Evolutionary conservation across 352 stramenopile species (phyloP).

Genomic region (Phytophthora cryptogea): DNA sequence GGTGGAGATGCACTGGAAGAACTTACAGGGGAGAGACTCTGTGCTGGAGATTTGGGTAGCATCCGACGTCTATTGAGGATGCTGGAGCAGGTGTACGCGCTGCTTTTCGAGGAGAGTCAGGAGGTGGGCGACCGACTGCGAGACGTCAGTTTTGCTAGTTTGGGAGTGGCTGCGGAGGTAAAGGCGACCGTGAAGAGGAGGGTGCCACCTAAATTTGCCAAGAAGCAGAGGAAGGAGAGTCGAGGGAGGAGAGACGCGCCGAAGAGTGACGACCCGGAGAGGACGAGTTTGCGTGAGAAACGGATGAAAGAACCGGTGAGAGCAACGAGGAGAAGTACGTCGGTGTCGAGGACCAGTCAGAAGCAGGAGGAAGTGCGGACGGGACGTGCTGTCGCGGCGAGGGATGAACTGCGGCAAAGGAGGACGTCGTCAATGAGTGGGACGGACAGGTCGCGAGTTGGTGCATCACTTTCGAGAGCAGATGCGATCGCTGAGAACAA

Average conservation of each 20-base stretch:
- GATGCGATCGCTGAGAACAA: conserved; percentile 32
- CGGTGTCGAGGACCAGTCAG: background rate
- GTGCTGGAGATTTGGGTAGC: conserved; percentile 51
- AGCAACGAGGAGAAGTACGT: conserved; percentile 1
- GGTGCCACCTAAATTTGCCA: conserved; percentile 24
- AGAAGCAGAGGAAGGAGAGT: conserved; percentile 26
- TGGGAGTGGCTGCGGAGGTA: conserved; percentile 1
- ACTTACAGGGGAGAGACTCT: conserved; percentile 63
- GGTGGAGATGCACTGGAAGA: conserved; percentile 32
- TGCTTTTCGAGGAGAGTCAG: conserved; percentile 55
- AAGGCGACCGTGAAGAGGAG: conserved; percentile 4
- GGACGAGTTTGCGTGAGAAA: conserved; percentile 11
- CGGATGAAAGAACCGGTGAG: background rate
- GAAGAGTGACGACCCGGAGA: conserved; percentile 23
- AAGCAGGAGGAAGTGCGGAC: conserved; percentile 35
- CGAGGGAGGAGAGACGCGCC: background rate
- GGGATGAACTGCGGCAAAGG: conserved; percentile 5
- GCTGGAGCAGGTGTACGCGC: conserved; percentile 60
- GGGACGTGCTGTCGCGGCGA: conserved; percentile 12
- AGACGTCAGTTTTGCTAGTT: conserved; percentile 28
- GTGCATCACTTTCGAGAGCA: conserved; percentile 16
- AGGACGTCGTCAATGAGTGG: conserved; percentile 3
- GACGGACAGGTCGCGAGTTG: conserved; percentile 4
- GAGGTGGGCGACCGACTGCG: conserved; percentile 23
- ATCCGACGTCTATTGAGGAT: conserved; percentile 58